Evolutionary conservation across 225 moss, liverwort and hornwort species (phyloP), one percentile per base, ranked within the genome.

Genomic region (Takakia lepidozioides): DNA sequence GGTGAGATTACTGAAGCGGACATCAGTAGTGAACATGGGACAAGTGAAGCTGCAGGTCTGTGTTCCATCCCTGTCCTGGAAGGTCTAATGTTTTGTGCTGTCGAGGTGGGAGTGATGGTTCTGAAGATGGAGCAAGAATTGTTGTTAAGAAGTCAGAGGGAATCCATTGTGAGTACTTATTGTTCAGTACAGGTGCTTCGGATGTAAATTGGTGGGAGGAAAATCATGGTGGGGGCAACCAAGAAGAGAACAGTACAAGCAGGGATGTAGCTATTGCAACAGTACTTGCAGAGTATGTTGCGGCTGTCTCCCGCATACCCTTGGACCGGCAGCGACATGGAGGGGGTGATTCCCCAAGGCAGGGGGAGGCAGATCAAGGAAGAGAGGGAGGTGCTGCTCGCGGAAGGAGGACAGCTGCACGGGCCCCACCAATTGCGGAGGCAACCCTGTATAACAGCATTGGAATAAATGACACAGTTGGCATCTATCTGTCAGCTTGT

Each of bases 401-500:
- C 41, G 74, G 66, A 52, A 82, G 92, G 70, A 81, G 87, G 60
- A 61, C 69, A 36, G 56, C 84, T 29, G 52, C 67, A 5, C 74
- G 87, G 10, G 60, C 66, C 44, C 54, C 52, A 54, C 56, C 63
- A 53, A 64, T 63, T 38, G 54, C 71, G 60, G 92, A 82, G 62
- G 57, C 80, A 23, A 61, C 72, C 65, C 67, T 67, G 29, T 69
- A 57, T 27, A 74, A 76, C 49, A 72, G 67, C 43, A 58, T 70
- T 43, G 83, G 78, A 49, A 83, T 86, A 68, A 74, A 63, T 49
- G 87, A 87, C 65, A 64, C 59, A 37, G 69, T 77, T 48, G 92
- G 92, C 52, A 75, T 92, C 28, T 77, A 80, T 58, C 57, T 92
- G 55, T 92, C 92, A 29, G 82, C 92, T 57, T 92, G 92, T 75